These are phyloP conservation scores for Henckelia pumila DNA, from an alignment of 257 asterid species.

Conservation along the genomic window DNA sequence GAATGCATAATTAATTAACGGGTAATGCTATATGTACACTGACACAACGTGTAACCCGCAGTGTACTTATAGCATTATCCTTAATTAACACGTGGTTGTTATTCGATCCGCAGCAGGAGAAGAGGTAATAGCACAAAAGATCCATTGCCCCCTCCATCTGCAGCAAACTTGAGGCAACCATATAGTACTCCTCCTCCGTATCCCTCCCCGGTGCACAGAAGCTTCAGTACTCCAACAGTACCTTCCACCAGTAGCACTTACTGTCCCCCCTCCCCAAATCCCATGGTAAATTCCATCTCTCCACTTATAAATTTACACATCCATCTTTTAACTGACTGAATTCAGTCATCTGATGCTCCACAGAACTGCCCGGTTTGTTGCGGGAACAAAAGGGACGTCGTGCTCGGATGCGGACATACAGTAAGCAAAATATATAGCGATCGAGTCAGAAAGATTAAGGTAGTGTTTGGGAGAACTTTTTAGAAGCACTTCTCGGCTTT, in stretches of 20 bases:
- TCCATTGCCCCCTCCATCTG: constrained; percentile 54
- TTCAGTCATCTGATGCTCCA: neutral
- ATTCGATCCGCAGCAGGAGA: constrained; percentile 33
- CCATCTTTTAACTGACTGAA: neutral
- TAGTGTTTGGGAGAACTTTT: too few relatives aligned
- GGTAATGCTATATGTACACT: too few relatives aligned
- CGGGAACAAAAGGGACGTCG: constrained; percentile 37
- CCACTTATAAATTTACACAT: constrained; percentile 9
- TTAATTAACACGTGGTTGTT: too few relatives aligned
- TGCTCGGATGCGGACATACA: constrained; percentile 57
- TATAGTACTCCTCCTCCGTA: neutral
- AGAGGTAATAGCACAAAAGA: constrained; percentile 22
- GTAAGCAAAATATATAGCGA: constrained; percentile 28
- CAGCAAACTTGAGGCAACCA: constrained; percentile 18
- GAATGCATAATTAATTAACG: too few relatives aligned
- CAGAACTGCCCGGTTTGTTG: constrained; percentile 53
- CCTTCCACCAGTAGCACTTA: constrained; percentile 21
- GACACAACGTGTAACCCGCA: too few relatives aligned
- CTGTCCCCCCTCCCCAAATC: constrained; percentile 38
- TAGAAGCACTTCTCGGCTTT: too few relatives aligned
- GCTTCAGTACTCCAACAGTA: constrained; percentile 22
- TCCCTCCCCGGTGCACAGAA: constrained; percentile 24
- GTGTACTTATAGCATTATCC: too few relatives aligned
- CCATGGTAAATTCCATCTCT: constrained; percentile 27
- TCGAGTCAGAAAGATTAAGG: neutral